A percentile compares a stretch with the other conserved stretches of the same genome.
These are phyloP conservation scores for Penicillium odoratum DNA, from an alignment of 495 filamentous ascomycete species.

Conservation along the genomic window DNA sequence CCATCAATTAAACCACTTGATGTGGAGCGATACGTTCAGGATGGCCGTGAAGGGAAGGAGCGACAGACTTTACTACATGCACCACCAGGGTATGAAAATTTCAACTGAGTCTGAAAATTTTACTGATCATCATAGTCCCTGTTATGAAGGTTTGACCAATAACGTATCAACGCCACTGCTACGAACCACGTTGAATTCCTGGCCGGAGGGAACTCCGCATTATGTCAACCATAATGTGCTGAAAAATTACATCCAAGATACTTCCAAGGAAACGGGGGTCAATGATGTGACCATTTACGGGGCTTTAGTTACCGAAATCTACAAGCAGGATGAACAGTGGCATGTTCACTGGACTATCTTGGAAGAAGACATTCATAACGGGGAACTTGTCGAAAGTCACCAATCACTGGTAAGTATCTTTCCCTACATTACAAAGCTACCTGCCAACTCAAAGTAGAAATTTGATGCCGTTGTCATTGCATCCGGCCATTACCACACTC, in stretches of 20 bases:
- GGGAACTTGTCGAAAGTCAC: constrained; percentile 20
- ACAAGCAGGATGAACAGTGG: constrained; percentile 52
- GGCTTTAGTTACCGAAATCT: constrained; percentile 56
- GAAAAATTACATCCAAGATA: constrained; percentile 60
- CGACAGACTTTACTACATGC: constrained; percentile 42
- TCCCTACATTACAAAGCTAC: not conserved
- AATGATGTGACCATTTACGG: constrained; percentile 52
- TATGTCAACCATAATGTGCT: constrained; percentile 56
- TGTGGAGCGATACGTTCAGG: constrained; percentile 26
- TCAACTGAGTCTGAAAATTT: not conserved
- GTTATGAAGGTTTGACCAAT: constrained; percentile 62
- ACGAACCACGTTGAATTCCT: constrained; percentile 56
- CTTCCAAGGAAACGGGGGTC: constrained; percentile 49
- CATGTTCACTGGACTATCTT: constrained; percentile 40
- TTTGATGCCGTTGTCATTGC: constrained; percentile 61
- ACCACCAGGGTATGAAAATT: constrained; percentile 46
- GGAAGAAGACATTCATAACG: constrained; percentile 33
- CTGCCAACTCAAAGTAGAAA: constrained; percentile 19
- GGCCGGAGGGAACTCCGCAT: constrained; percentile 58
- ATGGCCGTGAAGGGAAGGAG: constrained; percentile 24
- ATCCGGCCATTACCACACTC: constrained; percentile 60
- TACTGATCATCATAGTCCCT: constrained; percentile 37
- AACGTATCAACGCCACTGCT: constrained; percentile 66
- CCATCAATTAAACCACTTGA: constrained; percentile 51
- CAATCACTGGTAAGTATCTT: constrained; percentile 21